These are phyloP conservation scores for Diaporthe citriasiana DNA, from an alignment of 2,329 filamentous ascomycete genomes.

Conservation along the genomic window DNA sequence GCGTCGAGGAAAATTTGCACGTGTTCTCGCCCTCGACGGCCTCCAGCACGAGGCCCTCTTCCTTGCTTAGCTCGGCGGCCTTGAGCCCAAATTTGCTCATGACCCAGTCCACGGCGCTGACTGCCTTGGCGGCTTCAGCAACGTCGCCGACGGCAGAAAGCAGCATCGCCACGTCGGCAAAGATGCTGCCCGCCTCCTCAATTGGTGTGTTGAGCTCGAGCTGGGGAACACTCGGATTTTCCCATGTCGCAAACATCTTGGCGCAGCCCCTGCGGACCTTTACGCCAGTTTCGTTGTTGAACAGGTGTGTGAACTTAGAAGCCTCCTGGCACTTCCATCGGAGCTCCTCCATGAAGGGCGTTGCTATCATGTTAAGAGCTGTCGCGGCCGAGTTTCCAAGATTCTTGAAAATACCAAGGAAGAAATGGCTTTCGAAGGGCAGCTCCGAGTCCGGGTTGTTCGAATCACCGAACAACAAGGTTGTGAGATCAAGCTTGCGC, in stretches of 20 bases:
- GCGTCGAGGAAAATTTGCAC: not conserved
- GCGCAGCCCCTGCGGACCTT: not conserved
- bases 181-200: not conserved
- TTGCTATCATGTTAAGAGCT: not conserved
- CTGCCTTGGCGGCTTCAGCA: not conserved
- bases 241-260: conserved; percentile 1
- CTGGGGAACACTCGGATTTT: not conserved
- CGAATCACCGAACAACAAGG: not conserved
- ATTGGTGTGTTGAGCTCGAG: not conserved
- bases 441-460: conserved; percentile 18
- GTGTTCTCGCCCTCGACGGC: conserved; percentile 12
- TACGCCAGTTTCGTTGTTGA: not conserved
- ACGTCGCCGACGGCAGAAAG: not conserved
- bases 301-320: not conserved
- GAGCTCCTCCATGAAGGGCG: conserved; percentile 1
- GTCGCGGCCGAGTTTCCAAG: not conserved
- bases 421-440: not conserved
- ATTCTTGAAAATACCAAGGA: not conserved
- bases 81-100: conserved; percentile 8
- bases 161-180: not conserved
- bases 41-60: not conserved
- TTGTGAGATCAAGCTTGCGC: not conserved
- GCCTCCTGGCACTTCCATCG: conserved; percentile 12
- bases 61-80: not conserved
- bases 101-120: conserved; percentile 13